phyloP scores from a whole-genome alignment of 2,329 filamentous ascomycete species.

The Fusarium sp. region DNA sequence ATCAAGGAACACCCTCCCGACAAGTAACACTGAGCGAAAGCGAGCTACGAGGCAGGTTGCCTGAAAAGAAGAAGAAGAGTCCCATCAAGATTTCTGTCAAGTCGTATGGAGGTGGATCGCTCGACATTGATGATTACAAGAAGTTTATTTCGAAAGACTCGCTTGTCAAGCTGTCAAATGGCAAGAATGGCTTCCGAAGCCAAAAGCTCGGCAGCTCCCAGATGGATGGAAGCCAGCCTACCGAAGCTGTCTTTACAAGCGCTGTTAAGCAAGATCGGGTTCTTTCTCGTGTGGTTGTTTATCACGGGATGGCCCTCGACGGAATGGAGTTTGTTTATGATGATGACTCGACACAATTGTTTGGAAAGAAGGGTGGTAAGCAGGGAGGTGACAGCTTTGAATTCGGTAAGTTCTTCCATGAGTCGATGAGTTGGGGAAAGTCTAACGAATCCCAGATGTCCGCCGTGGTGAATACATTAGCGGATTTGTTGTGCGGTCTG shows the following conservation, averaged over 20 bases:
- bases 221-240: slow-evolving; percentile 77
- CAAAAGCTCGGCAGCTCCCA: slow-evolving; percentile 80
- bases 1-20: slow-evolving; percentile 74
- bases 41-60: slow-evolving; percentile 79
- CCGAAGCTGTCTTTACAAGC: slow-evolving; percentile 83
- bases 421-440: neutral
- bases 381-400: slow-evolving; percentile 81
- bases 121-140: slow-evolving; percentile 84
- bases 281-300: slow-evolving; percentile 81
- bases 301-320: slow-evolving; percentile 82
- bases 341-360: slow-evolving; percentile 85
- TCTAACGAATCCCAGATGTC: slow-evolving; percentile 74
- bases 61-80: slow-evolving; percentile 79
- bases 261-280: slow-evolving; percentile 78
- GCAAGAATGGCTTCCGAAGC: slow-evolving; percentile 81
- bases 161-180: slow-evolving; percentile 79
- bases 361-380: slow-evolving; percentile 85
- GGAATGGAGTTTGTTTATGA: slow-evolving; percentile 96
- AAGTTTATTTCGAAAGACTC: slow-evolving; percentile 79
- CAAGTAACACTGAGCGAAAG: slow-evolving; percentile 83
- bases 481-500: slow-evolving; percentile 87
- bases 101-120: slow-evolving; percentile 80
- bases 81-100: slow-evolving; percentile 81
- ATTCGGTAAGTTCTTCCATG: slow-evolving; percentile 71
- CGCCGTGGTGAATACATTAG: slow-evolving; percentile 88